Conservation (phyloP, 2,329 filamentous ascomycete genomes). For the Hirsutella minnesotensis region DNA sequence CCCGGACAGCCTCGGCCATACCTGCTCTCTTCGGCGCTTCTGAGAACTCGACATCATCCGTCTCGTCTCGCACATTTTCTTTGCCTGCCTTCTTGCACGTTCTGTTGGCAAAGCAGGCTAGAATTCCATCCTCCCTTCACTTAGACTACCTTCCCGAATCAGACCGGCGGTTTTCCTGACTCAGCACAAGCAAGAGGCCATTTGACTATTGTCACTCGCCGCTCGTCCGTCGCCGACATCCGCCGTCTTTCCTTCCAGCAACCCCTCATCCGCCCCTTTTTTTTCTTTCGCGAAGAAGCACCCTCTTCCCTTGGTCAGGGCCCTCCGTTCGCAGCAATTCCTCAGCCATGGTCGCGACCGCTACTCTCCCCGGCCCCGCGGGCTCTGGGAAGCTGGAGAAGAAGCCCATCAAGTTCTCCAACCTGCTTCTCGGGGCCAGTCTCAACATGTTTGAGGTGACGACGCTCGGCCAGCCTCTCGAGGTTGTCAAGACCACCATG, state of each 20-base stretch:
- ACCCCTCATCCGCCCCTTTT: slow-evolving; percentile 14
- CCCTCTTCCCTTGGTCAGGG: slow-evolving; percentile 97
- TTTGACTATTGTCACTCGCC: not conserved
- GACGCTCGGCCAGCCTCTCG: slow-evolving; percentile 65
- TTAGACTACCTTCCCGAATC: not conserved
- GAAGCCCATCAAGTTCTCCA: slow-evolving; percentile 99
- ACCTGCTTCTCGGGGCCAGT: slow-evolving; percentile 84
- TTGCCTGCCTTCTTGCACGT: too few species aligned
- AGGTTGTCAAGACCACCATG: slow-evolving; percentile 99
- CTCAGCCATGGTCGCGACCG: slow-evolving; percentile 51
- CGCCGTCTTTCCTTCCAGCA: slow-evolving; percentile 13
- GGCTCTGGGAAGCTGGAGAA: slow-evolving; percentile 62
- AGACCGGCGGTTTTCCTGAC: not conserved
- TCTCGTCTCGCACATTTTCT: slow-evolving; percentile 5
- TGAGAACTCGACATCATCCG: slow-evolving; percentile 1
- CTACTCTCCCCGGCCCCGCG: slow-evolving; percentile 38
- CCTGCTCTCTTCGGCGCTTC: too few species aligned
- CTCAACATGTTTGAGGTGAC: slow-evolving; percentile 91
- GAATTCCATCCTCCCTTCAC: not conserved
- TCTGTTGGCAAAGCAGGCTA: too few species aligned
- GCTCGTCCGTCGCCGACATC: not conserved
- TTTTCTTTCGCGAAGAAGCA: slow-evolving; percentile 80
- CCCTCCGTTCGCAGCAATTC: slow-evolving; percentile 45
- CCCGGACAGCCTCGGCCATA: slow-evolving; percentile 4
- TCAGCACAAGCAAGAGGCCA: slow-evolving; percentile 2